Conservation (phyloP, 768 basidiomycete species). For the Boletus subparvulus region DNA sequence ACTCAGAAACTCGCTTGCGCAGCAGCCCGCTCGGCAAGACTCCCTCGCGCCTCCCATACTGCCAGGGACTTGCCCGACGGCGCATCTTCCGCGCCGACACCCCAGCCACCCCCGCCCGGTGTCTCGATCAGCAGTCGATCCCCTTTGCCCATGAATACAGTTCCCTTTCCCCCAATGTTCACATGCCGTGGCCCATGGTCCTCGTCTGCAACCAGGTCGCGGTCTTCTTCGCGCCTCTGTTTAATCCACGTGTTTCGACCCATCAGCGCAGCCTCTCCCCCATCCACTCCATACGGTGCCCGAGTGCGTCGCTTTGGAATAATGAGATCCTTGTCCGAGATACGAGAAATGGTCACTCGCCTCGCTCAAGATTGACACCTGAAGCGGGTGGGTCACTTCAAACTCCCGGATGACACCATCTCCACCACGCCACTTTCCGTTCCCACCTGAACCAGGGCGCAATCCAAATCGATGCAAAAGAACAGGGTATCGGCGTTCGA, state of each 20-base stretch:
- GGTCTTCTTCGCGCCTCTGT: conserved; percentile 60
- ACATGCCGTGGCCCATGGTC: conserved; percentile 52
- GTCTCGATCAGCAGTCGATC: conserved; percentile 82
- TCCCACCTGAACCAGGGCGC: conserved; percentile 65
- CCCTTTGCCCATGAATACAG: conserved; percentile 85
- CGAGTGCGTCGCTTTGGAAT: conserved; percentile 68
- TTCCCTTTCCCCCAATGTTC: conserved; percentile 89
- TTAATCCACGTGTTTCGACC: conserved; percentile 92
- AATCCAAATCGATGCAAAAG: conserved; percentile 81
- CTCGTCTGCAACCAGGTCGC: conserved; percentile 51
- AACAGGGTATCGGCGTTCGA: conserved; percentile 93
- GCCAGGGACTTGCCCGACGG: too few species aligned
- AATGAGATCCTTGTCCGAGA: neutral
- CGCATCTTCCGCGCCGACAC: conserved; percentile 29
- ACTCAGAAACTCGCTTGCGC: too few species aligned
- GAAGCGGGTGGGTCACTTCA: conserved; percentile 77
- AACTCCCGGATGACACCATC: conserved; percentile 84
- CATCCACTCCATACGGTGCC: conserved; percentile 84
- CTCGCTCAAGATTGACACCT: conserved; percentile 88
- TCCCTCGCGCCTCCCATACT: conserved; percentile 69
- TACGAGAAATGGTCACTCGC: conserved; percentile 36
- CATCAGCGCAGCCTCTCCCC: conserved; percentile 66
- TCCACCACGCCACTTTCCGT: conserved; percentile 74
- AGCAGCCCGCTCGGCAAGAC: conserved; percentile 54
- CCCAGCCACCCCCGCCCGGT: conserved; percentile 92